Conservation (phyloP, 495 filamentous ascomycete genomes). For the Neurospora discreta region DNA sequence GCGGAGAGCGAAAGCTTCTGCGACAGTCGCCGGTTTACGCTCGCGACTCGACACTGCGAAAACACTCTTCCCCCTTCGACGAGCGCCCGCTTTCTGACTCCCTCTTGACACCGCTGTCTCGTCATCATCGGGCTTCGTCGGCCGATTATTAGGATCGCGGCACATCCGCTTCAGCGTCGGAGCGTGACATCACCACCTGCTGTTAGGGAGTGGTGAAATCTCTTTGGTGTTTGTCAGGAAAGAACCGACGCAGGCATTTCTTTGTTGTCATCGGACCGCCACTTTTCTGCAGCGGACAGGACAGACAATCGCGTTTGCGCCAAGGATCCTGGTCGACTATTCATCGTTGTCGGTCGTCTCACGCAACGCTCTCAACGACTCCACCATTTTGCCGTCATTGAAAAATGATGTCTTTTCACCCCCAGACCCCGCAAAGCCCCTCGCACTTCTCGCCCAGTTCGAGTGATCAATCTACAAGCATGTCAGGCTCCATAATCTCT, state of each 20-base stretch:
- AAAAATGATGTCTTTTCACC: slow-evolving; percentile 44
- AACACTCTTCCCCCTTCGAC: slow-evolving; percentile 20
- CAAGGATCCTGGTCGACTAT: slow-evolving; percentile 3
- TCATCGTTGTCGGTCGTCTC: slow-evolving; percentile 8
- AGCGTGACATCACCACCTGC: not conserved
- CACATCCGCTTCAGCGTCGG: not conserved
- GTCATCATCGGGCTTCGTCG: not conserved
- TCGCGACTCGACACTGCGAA: slow-evolving; percentile 26
- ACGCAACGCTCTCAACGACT: slow-evolving; percentile 6
- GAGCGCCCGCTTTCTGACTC: slow-evolving; percentile 10
- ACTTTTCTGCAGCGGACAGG: not conserved
- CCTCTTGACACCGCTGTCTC: slow-evolving; percentile 2
- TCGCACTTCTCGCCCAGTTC: slow-evolving; percentile 40
- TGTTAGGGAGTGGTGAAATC: not conserved
- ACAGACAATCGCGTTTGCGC: not conserved
- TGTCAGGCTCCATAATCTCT: slow-evolving; percentile 33
- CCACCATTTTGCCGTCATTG: slow-evolving; percentile 8
- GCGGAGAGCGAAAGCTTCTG: slow-evolving; percentile 4
- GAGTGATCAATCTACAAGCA: slow-evolving; percentile 32
- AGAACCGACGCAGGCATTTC: not conserved
- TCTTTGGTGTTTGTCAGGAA: not conserved
- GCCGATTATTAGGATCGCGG: not conserved
- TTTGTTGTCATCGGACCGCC: slow-evolving; percentile 1
- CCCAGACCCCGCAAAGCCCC: slow-evolving; percentile 49
- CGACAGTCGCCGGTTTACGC: slow-evolving; percentile 9